These are phyloP conservation scores for Paracamarosporium sp. DNA, from an alignment of 2,329 filamentous ascomycete genomes.

Conservation along the genomic window DNA sequence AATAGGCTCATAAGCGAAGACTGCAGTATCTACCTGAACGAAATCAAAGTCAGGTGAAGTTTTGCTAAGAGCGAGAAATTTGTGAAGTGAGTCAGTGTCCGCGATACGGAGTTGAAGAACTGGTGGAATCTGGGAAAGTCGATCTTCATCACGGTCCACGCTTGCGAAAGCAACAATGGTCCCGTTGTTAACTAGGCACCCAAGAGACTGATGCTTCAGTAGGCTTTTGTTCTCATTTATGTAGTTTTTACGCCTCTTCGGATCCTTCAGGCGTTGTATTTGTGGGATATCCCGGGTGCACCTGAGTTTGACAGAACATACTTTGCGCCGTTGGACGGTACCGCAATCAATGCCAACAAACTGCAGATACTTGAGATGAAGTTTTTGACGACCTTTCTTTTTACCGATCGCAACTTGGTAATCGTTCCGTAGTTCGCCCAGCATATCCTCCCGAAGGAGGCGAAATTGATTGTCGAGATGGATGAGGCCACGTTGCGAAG, in stretches of 20 bases:
- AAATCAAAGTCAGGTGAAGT: conserved; percentile 52
- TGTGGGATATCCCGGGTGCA: conserved; percentile 54
- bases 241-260: conserved; percentile 52
- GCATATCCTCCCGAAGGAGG: conserved; percentile 73
- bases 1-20: conserved; percentile 74
- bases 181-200: conserved; percentile 61
- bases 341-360: conserved; percentile 50
- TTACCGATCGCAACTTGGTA: conserved; percentile 58
- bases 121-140: conserved; percentile 54
- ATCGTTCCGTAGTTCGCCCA: conserved; percentile 70
- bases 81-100: conserved; percentile 54
- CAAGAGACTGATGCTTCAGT: conserved; percentile 67
- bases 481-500: conserved; percentile 48
- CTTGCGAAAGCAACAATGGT: conserved; percentile 67
- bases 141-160: conserved; percentile 59
- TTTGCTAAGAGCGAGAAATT: conserved; percentile 51
- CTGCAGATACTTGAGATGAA: conserved; percentile 50
- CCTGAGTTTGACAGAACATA: conserved; percentile 50
- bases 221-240: conserved; percentile 58
- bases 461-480: conserved; percentile 77
- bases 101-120: conserved; percentile 60
- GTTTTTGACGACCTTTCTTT: conserved; percentile 54
- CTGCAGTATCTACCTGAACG: conserved; percentile 67
- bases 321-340: conserved; percentile 34
- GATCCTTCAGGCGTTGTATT: conserved; percentile 38